These are phyloP conservation scores for Colletotrichum sp. DNA, from an alignment of 2,329 filamentous ascomycete species.

Conservation along the genomic window DNA sequence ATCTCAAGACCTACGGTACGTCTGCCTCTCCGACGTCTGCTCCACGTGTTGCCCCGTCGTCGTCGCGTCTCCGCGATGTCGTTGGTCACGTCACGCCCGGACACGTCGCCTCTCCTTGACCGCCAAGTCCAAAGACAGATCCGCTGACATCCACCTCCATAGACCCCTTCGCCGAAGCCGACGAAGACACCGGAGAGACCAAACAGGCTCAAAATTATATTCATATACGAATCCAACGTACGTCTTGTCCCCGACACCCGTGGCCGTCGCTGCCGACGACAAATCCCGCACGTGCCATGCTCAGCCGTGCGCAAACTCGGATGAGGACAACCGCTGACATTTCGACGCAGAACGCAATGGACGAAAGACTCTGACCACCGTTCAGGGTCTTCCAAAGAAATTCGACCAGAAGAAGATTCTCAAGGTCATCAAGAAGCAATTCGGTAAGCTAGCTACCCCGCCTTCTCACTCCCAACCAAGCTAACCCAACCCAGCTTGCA, in stretches of 20 bases:
- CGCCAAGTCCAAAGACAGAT: background rate
- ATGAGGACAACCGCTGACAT: slow-evolving; percentile 41
- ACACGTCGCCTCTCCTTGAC: slow-evolving; percentile 8
- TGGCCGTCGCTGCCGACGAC: background rate
- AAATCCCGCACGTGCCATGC: slow-evolving; percentile 15
- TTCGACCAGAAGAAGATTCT: slow-evolving; percentile 99
- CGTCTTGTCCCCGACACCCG: slow-evolving; percentile 40
- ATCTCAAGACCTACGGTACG: slow-evolving; percentile 94
- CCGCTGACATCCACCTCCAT: slow-evolving; percentile 31
- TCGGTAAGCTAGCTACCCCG: slow-evolving; percentile 65
- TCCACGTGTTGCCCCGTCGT: no score
- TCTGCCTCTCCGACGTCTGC: slow-evolving; percentile 23
- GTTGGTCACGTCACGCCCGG: background rate
- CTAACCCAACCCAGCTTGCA: slow-evolving; percentile 73
- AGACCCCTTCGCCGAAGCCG: slow-evolving; percentile 99
- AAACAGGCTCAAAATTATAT: slow-evolving; percentile 98
- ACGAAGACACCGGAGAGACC: slow-evolving; percentile 96
- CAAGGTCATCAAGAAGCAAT: slow-evolving; percentile 99
- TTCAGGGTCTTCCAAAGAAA: slow-evolving; percentile 98
- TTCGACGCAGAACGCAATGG: slow-evolving; percentile 89
- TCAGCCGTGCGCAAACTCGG: background rate
- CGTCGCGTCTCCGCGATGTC: background rate
- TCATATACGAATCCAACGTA: slow-evolving; percentile 99
- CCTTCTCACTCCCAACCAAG: slow-evolving; percentile 18
- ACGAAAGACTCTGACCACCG: slow-evolving; percentile 99